Evolutionary conservation across 306 rosid genomes (phyloP).

Genomic region (Mucuna pruriens): DNA sequence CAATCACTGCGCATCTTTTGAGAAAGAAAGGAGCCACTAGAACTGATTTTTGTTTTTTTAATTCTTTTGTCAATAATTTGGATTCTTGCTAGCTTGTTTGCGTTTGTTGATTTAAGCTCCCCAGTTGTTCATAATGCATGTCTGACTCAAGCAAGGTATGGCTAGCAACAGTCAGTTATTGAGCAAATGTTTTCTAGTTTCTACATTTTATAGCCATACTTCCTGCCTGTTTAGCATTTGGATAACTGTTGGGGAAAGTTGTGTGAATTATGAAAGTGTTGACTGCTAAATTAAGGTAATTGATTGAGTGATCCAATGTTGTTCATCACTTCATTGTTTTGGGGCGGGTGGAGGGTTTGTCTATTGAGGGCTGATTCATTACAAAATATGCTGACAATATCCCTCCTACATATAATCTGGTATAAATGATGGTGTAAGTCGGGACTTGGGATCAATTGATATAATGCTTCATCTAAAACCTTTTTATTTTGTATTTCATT

Average conservation of each 20-base stretch:
- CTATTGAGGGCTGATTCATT: too few species aligned
- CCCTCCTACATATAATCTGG: too few species aligned
- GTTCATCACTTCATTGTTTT: not conserved
- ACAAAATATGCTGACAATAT: too few species aligned
- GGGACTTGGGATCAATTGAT: too few species aligned
- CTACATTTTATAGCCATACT: not conserved
- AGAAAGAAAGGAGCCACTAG: constrained; percentile 29
- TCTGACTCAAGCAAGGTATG: not conserved
- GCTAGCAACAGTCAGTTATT: constrained; percentile 2
- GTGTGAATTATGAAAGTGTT: constrained; percentile 3
- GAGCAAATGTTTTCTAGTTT: not conserved
- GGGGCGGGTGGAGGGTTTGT: not conserved
- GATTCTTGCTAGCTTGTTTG: constrained; percentile 13
- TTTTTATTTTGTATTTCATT: too few species aligned
- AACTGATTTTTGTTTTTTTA: not conserved
- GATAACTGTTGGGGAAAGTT: not conserved
- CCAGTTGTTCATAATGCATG: not conserved
- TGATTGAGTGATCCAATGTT: constrained; percentile 1
- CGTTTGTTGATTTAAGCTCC: constrained; percentile 1
- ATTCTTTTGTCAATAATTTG: not conserved
- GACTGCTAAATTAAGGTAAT: constrained; percentile 1
- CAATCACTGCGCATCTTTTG: constrained; percentile 12
- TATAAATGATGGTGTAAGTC: too few species aligned
- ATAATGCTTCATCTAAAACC: too few species aligned
- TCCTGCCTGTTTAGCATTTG: not conserved